phyloP scores from a whole-genome alignment of 2,329 filamentous ascomycete species.

The Apiospora marii region DNA sequence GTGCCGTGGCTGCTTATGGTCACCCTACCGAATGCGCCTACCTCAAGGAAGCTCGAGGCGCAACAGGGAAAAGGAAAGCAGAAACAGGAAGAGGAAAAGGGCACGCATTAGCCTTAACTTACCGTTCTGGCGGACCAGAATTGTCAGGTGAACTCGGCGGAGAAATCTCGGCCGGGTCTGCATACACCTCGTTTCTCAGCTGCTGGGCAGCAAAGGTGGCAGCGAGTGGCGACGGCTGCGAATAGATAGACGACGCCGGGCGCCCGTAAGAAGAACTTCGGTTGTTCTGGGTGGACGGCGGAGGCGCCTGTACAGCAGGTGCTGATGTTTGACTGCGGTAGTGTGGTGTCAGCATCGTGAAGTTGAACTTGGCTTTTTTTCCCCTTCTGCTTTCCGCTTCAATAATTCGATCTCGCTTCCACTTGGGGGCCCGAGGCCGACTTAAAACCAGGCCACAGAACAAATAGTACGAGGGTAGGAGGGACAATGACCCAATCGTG shows the following conservation, averaged over 20 bases:
- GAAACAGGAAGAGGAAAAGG: background rate
- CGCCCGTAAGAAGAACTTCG: slow-evolving; percentile 38
- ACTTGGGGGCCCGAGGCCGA: background rate
- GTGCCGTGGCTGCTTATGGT: background rate
- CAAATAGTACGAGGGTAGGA: background rate
- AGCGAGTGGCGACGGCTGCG: slow-evolving; percentile 57
- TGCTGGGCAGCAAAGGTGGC: slow-evolving; percentile 43
- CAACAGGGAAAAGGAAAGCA: slow-evolving; percentile 27
- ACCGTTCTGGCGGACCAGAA: slow-evolving; percentile 47
- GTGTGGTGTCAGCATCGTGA: slow-evolving; percentile 35
- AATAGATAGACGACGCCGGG: slow-evolving; percentile 69
- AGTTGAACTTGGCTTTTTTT: background rate
- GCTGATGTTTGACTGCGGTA: slow-evolving; percentile 40
- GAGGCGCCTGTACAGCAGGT: slow-evolving; percentile 38
- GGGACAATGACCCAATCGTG: slow-evolving; percentile 7
- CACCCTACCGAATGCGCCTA: background rate
- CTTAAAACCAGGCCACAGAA: slow-evolving; percentile 3
- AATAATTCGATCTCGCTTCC: background rate
- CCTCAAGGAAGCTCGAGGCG: slow-evolving; percentile 23
- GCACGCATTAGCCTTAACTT: slow-evolving; percentile 40
- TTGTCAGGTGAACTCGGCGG: slow-evolving; percentile 65
- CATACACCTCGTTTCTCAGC: slow-evolving; percentile 36
- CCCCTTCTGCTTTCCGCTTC: background rate
- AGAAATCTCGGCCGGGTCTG: slow-evolving; percentile 52
- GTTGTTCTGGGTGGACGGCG: slow-evolving; percentile 40